Conservation (phyloP, 2,329 filamentous ascomycete species). For the Acrodontium crateriforme region DNA sequence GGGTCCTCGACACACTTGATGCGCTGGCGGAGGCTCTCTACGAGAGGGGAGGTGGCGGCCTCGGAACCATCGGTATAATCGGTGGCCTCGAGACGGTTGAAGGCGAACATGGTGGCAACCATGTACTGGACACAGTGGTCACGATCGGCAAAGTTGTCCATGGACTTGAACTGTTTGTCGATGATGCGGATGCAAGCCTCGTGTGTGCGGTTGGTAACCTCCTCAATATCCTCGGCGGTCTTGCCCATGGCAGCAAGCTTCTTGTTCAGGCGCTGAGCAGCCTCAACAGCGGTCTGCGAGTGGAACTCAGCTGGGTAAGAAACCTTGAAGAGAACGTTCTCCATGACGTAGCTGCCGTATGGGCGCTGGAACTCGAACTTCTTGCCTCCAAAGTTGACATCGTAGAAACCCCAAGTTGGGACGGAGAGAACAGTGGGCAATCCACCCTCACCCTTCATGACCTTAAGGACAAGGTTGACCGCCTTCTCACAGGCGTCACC, state of each 20-base stretch:
- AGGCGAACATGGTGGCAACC: constrained; percentile 90
- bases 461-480: constrained; percentile 94
- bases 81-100: constrained; percentile 79
- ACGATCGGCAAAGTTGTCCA: constrained; percentile 99
- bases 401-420: constrained; percentile 95
- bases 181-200: constrained; percentile 98
- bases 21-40: constrained; percentile 83
- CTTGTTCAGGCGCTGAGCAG: constrained; percentile 74
- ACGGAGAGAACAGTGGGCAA: constrained; percentile 86
- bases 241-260: constrained; percentile 76
- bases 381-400: constrained; percentile 91
- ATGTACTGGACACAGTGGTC: constrained; percentile 99
- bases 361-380: constrained; percentile 91
- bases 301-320: constrained; percentile 98
- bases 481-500: constrained; percentile 97
- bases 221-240: constrained; percentile 85
- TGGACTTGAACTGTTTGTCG: constrained; percentile 99
- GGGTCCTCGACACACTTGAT: constrained; percentile 96
- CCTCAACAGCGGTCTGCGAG: constrained; percentile 95
- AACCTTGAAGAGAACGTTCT: constrained; percentile 99
- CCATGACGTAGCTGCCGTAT: constrained; percentile 99
- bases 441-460: constrained; percentile 84
- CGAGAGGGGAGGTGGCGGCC: constrained; percentile 75
- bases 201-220: constrained; percentile 86
- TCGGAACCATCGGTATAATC: constrained; percentile 91